Conservation (phyloP, 805 yeast species). For the Barnettozyma sucrosica region DNA sequence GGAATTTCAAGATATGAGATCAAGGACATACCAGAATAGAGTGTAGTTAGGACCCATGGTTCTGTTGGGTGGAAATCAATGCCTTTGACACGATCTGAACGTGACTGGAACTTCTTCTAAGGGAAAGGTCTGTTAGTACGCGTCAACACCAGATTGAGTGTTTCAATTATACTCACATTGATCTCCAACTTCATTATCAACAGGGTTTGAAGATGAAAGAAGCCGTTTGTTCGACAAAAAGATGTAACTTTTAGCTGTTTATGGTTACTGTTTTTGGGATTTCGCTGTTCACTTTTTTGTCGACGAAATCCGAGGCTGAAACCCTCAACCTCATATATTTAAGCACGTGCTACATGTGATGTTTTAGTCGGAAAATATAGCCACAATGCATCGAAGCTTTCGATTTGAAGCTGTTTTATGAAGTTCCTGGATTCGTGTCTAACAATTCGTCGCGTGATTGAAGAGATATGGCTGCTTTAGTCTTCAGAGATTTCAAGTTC, state of each 20-base stretch:
- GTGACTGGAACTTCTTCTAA: conserved; percentile 77
- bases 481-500: not conserved
- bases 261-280: not conserved
- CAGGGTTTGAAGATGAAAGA: not conserved
- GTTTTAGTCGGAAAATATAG: no score
- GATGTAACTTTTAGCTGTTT: not conserved
- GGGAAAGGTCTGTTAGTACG: conserved; percentile 3
- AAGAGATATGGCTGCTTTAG: no score
- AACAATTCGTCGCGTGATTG: no score
- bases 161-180: conserved; percentile 16
- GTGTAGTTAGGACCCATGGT: conserved; percentile 93
- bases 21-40: conserved; percentile 65
- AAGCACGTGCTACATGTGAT: not conserved
- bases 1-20: not conserved
- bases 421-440: no score
- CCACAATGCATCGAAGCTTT: no score
- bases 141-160: not conserved
- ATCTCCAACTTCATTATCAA: conserved; percentile 23
- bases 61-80: conserved; percentile 97
- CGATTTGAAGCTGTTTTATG: no score
- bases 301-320: not conserved
- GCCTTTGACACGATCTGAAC: conserved; percentile 96
- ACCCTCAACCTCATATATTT: no score
- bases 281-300: conserved; percentile 3
- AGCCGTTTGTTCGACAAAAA: not conserved